phyloP scores from a whole-genome alignment of 2,329 filamentous ascomycete species.

The Capronia epimyces region DNA sequence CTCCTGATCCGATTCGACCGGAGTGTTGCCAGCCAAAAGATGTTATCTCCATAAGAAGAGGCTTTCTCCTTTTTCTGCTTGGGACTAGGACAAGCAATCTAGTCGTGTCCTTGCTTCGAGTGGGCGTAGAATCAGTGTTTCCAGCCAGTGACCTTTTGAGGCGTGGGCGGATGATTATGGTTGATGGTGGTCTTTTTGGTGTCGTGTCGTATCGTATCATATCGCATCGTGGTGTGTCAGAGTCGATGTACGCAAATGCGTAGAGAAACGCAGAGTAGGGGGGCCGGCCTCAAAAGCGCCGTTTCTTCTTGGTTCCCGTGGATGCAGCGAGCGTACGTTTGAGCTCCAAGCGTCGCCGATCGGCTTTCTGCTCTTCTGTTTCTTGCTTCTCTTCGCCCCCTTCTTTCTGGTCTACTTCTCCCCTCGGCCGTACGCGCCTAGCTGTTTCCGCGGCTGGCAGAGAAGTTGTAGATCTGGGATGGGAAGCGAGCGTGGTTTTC shows the following conservation, averaged over 20 bases:
- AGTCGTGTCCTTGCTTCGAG: no score
- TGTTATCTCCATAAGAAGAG: no score
- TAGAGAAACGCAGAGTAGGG: no score
- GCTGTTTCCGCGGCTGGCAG: not conserved
- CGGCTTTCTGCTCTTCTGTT: constrained; percentile 50
- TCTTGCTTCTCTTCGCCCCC: constrained; percentile 31
- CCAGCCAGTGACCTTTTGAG: no score
- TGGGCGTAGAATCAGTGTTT: no score
- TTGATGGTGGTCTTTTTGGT: not conserved
- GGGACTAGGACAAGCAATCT: no score
- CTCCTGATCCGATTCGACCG: no score
- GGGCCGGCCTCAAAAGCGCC: constrained; percentile 46
- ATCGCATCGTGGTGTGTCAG: no score
- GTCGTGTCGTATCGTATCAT: no score
- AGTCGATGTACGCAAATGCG: no score
- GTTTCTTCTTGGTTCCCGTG: constrained; percentile 51
- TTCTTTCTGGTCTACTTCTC: constrained; percentile 2
- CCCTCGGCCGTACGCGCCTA: not conserved
- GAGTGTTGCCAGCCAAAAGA: no score
- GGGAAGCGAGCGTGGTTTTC: constrained; percentile 1
- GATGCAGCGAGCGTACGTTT: constrained; percentile 51
- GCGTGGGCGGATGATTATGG: not conserved
- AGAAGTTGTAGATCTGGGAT: not conserved
- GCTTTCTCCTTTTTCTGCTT: no score
- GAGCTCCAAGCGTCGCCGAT: constrained; percentile 52